Evolutionary conservation across 169 alveolate species (phyloP), one percentile per base, ranked within the genome.

Genomic region (Plasmodium ovale): DNA sequence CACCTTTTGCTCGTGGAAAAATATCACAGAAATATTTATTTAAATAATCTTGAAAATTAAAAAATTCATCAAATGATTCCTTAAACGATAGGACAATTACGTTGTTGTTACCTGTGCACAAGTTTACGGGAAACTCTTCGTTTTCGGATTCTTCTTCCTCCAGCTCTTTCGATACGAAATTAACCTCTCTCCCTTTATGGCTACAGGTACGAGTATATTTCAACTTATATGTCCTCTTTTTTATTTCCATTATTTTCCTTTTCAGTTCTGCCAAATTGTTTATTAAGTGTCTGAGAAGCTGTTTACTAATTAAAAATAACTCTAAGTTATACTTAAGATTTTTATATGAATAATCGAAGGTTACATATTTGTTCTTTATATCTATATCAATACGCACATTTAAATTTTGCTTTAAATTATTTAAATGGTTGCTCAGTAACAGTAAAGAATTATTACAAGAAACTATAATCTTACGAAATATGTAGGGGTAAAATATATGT

Each of bases 401-500:
- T 16, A 77, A 37, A 77, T 77, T 77, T 47, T 60, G 88, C 31
- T 64, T 77, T 60, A 77, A 62, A 68, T 77, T 77, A 47, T 77
- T 77, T 35, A 77, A 77, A 77, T 77, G 59, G 77, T 77, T 77
- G 47, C 88, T 77, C n/a, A 77, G 51, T 33, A 77, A 56, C 7
- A 77, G 67, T 49, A 77, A 53, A 7, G 88, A 77, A 62, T 77
- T 77, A 33, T 77, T 77, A 33, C 88, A 77, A 35, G 88, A 77
- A 0, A 77, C 88, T 7, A 59, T 77, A 16, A 77, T 77, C 62
- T 77, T 77, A 25, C 88, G 88, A 77, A 77, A 77, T 42, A 77
- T 42, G 44, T 59, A 39, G 19, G 88, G 88, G 23, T 60, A 77
- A 62, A 42, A 77, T 5, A 77, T 53, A 39, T 77, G 77, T 21